Percentiles rank a stretch among this genome's conserved stretches.
These are phyloP conservation scores for Mycena metata DNA, from an alignment of 768 basidiomycete species.

Conservation along the genomic window DNA sequence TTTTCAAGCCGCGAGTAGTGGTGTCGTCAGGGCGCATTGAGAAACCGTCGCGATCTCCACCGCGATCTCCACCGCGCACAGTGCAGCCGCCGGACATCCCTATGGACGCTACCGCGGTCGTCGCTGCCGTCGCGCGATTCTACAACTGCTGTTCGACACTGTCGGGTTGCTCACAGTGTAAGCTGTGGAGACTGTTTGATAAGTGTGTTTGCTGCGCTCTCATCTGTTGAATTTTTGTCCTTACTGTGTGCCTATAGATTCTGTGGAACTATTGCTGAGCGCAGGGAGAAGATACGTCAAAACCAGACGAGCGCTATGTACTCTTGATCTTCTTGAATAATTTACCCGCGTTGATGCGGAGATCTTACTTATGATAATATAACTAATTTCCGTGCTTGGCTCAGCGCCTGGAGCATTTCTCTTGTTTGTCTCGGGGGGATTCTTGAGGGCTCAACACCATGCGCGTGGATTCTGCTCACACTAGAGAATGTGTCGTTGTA, in stretches of 20 bases:
- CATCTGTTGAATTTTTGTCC: neutral
- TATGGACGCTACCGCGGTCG: neutral
- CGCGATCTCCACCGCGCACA: slow-evolving; percentile 12
- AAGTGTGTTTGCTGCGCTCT: slow-evolving; percentile 17
- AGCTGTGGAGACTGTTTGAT: slow-evolving; percentile 25
- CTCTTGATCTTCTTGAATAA: neutral
- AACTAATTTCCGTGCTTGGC: too few species aligned
- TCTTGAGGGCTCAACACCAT: too few species aligned
- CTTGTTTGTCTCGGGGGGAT: too few species aligned
- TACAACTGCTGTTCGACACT: slow-evolving; percentile 29
- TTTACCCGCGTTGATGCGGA: too few species aligned
- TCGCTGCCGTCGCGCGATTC: neutral
- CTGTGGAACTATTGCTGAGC: slow-evolving; percentile 29
- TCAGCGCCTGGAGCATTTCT: too few species aligned
- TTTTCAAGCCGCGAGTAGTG: neutral
- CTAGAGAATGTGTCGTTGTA: too few species aligned
- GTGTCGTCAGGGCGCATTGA: slow-evolving; percentile 31
- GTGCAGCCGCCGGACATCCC: slow-evolving; percentile 1
- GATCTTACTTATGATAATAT: too few species aligned
- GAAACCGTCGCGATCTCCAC: slow-evolving; percentile 14
- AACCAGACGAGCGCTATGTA: neutral
- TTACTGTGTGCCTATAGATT: slow-evolving; percentile 15
- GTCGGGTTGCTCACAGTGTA: slow-evolving; percentile 20
- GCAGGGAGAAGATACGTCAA: slow-evolving; percentile 29
- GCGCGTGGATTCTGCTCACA: too few species aligned